Conservation (phyloP, 2,329 filamentous ascomycete species). For the Claviceps sorghi region DNA sequence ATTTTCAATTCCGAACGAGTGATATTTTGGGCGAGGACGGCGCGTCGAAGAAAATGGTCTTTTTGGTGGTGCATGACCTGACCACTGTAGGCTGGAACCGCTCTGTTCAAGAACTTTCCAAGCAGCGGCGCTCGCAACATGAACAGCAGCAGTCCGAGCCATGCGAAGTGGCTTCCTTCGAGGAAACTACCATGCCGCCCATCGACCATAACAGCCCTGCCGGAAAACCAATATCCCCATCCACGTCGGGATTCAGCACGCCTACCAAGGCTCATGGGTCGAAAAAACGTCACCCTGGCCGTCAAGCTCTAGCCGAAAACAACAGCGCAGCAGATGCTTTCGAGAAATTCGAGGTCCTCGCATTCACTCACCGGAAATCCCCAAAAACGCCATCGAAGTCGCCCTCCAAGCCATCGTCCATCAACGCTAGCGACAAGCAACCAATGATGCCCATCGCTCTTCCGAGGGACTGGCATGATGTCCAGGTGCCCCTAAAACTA, state of each 20-base stretch:
- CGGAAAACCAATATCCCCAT: neutral
- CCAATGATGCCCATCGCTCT: constrained; percentile 19
- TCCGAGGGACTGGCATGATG: constrained; percentile 27
- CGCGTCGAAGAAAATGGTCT: constrained; percentile 21
- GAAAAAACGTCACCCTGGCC: neutral
- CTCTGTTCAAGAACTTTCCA: constrained; percentile 17
- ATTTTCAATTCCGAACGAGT: constrained; percentile 22
- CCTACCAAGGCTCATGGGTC: neutral
- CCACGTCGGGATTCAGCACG: neutral
- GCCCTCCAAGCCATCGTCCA: neutral
- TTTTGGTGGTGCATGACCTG: constrained; percentile 31
- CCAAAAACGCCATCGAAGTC: neutral
- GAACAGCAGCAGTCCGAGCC: neutral
- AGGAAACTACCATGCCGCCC: neutral
- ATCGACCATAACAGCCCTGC: neutral
- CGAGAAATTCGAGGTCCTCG: constrained; percentile 23
- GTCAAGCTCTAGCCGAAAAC: constrained; percentile 9
- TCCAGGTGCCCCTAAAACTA: constrained; percentile 32
- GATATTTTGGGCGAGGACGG: constrained; percentile 2
- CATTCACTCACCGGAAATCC: constrained; percentile 11
- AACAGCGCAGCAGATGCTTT: constrained; percentile 21
- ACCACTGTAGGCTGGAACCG: constrained; percentile 34
- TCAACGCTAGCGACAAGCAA: neutral
- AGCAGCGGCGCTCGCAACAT: neutral
- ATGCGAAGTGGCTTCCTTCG: neutral